Evolutionary conservation across 257 asterid species (phyloP).

Genomic region (Penstemon barbatus): DNA sequence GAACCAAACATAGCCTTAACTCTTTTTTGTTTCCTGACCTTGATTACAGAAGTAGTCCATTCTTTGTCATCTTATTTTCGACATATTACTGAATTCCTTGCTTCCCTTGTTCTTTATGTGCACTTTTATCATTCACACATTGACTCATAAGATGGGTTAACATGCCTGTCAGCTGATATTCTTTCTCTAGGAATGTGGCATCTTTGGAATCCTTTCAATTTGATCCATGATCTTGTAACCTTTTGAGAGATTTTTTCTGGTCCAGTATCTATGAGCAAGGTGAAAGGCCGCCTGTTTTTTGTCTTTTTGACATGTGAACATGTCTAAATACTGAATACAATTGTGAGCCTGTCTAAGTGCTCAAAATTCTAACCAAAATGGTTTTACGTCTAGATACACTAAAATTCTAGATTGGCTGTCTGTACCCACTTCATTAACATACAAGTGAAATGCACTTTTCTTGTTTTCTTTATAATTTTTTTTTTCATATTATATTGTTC

Average conservation of each 20-base stretch:
- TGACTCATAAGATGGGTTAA: slow-evolving; percentile 2
- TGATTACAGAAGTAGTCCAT: not conserved
- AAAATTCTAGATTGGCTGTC: too few relatives aligned
- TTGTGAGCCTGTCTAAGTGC: too few relatives aligned
- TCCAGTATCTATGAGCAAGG: not conserved
- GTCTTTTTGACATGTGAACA: too few relatives aligned
- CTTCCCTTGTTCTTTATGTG: slow-evolving; percentile 1
- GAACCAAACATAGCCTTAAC: too few relatives aligned
- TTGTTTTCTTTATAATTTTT: too few relatives aligned
- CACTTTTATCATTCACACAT: not conserved
- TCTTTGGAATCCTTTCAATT: not conserved
- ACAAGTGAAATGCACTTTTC: too few relatives aligned
- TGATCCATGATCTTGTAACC: not conserved
- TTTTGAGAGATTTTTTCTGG: not conserved
- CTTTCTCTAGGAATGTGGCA: not conserved
- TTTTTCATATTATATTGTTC: too few relatives aligned
- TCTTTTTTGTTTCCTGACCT: not conserved
- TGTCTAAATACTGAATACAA: too few relatives aligned
- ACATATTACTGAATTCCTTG: not conserved
- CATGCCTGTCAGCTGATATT: not conserved
- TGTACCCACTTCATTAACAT: too few relatives aligned
- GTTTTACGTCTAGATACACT: too few relatives aligned
- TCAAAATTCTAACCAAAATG: too few relatives aligned
- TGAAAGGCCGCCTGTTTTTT: not conserved
- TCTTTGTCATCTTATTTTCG: not conserved